Conservation (phyloP, 1,284 basidiomycete species). For the Cutaneotrichosporon mucoides region DNA sequence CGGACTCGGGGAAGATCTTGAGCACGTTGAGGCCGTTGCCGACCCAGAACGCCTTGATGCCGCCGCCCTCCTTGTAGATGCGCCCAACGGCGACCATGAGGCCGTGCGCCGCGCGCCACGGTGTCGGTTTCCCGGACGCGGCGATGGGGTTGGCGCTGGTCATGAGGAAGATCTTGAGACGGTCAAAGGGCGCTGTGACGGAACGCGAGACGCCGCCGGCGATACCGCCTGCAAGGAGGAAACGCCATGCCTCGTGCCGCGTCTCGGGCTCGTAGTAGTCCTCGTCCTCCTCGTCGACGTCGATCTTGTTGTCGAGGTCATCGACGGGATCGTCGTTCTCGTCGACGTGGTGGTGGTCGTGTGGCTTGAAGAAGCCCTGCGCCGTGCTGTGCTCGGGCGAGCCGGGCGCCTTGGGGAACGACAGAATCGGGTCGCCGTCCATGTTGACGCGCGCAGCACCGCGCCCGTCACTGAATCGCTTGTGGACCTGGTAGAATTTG, state of each 20-base stretch:
- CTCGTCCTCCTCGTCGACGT: slow-evolving; percentile 57
- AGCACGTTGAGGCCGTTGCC: slow-evolving; percentile 58
- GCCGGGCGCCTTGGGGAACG: slow-evolving; percentile 42
- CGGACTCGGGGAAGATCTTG: slow-evolving; percentile 96
- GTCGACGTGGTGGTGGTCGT: slow-evolving; percentile 19
- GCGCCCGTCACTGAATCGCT: slow-evolving; percentile 68
- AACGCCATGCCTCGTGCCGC: slow-evolving; percentile 73
- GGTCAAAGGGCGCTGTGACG: slow-evolving; percentile 95
- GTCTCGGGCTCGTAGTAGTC: slow-evolving; percentile 63
- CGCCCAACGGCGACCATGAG: slow-evolving; percentile 68
- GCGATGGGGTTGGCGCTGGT: slow-evolving; percentile 55
- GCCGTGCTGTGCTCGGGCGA: slow-evolving; percentile 22
- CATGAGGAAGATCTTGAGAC: slow-evolving; percentile 95
- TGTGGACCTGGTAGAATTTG: slow-evolving; percentile 65
- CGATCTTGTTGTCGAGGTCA: slow-evolving; percentile 51
- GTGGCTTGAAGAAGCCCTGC: slow-evolving; percentile 22
- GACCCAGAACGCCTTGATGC: slow-evolving; percentile 88
- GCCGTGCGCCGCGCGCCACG: slow-evolving; percentile 43
- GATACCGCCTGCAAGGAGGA: slow-evolving; percentile 87
- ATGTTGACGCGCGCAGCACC: slow-evolving; percentile 74
- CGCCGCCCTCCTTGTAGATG: slow-evolving; percentile 79
- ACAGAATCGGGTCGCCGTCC: slow-evolving; percentile 63
- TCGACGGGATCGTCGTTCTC: slow-evolving; percentile 39
- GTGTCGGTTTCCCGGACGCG: slow-evolving; percentile 45
- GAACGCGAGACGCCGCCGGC: slow-evolving; percentile 94